Evolutionary conservation across 805 yeast species (phyloP).

Genomic region (Grigorovia yakushimaensis): DNA sequence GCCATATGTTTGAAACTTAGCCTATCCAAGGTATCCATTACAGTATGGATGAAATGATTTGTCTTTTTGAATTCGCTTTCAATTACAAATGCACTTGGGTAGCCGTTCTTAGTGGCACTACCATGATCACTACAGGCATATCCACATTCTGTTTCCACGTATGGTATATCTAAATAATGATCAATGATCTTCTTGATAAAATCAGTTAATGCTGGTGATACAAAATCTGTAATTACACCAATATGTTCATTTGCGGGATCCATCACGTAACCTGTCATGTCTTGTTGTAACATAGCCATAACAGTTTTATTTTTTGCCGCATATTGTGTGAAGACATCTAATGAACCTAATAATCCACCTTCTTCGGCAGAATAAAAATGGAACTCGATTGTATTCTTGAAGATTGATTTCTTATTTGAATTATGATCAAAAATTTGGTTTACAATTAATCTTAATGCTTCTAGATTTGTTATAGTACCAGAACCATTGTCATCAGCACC

Average conservation of each 20-base stretch:
- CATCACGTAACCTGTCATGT: slow-evolving; percentile 77
- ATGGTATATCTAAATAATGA: slow-evolving; percentile 57
- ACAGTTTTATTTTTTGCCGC: slow-evolving; percentile 44
- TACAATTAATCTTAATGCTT: slow-evolving; percentile 57
- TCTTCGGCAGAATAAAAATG: slow-evolving; percentile 96
- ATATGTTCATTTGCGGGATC: slow-evolving; percentile 49
- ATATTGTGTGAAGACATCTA: slow-evolving; percentile 51
- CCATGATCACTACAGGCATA: slow-evolving; percentile 93
- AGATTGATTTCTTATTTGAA: slow-evolving; percentile 31
- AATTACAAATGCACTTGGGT: slow-evolving; percentile 72
- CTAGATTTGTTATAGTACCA: slow-evolving; percentile 72
- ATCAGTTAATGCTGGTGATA: slow-evolving; percentile 42
- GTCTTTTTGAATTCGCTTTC: slow-evolving; percentile 62
- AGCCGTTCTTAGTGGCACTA: slow-evolving; percentile 73
- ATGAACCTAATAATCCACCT: slow-evolving; percentile 80
- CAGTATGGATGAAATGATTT: slow-evolving; percentile 66
- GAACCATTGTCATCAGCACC: slow-evolving; percentile 96
- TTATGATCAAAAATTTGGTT: slow-evolving; percentile 14
- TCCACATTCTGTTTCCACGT: slow-evolving; percentile 71
- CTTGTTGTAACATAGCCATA: slow-evolving; percentile 84
- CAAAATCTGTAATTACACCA: slow-evolving; percentile 73
- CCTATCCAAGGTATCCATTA: slow-evolving; percentile 71
- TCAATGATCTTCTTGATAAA: slow-evolving; percentile 55
- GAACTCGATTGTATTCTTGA: slow-evolving; percentile 73
- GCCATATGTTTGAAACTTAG: slow-evolving; percentile 68